Base-by-base conservation (phyloP, 371 early-diverging fungal species). In the Mucor piriformis region DNA sequence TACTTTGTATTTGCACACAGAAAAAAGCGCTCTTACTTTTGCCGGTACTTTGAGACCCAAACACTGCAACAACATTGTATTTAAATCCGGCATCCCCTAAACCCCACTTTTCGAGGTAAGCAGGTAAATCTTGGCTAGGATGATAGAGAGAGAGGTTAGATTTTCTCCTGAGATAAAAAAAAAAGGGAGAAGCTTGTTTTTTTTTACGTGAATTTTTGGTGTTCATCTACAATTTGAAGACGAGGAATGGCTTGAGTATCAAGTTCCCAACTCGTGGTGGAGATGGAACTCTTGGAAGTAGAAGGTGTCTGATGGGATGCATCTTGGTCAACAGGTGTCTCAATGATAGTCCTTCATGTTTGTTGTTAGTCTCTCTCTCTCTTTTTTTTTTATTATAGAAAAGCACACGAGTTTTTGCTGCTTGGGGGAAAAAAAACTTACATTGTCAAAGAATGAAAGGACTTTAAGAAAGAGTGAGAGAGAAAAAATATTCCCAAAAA, bases 21-120 rank as follows among this genome's bases (percentile, higher is more conserved):
- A n/a, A n/a, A n/a, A n/a, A n/a, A n/a, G n/a, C n/a, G 29, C 4
- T 29, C 87, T 79, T 85, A 92, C 95, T 95, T 74, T 98, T 98
- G 57, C 99, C 99, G 3, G 98, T 96, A 74, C 93, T 93, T 78
- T 98, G 98, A 29, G 97, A 96, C 47, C 99, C 99, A 83, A 98
- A 97, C 10, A 98, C 97, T 16, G 99, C 96, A 4, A 97, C 94
- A 11, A 97, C 82, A 72, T 96, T 89, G 73, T 97, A 98, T 73
- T 95, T 88, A 65, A 98, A 97, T 29, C 99, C 99, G 34, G 76
- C 82, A 40, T 93, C 89, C 12, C 74, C 77, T 23, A 98, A 76
- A n/a, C 79, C 55, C 98, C 98, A 98, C 51, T 83, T 82, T 16
- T 87, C 73, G 87, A 95, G 89, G 61, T 89, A 94, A 12, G 78